Evolutionary conservation across 2,329 filamentous ascomycete species (phyloP).

Genomic region (Aureobasidium namibiae): DNA sequence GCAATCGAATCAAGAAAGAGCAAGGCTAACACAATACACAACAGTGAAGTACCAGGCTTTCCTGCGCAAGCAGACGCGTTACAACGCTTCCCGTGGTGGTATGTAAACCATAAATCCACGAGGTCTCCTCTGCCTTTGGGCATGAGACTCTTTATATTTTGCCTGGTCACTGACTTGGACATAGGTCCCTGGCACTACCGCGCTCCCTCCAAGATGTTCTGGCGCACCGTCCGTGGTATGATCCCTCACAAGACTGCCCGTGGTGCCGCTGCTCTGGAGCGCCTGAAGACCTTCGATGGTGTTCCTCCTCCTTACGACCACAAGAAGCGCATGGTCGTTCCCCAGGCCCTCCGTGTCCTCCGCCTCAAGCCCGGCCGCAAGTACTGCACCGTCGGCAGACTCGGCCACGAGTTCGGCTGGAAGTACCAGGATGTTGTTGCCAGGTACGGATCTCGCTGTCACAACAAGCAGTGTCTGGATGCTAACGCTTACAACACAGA

Average conservation of each 20-base stretch:
- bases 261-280: conserved; percentile 91
- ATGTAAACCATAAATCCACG: conserved; percentile 35
- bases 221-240: conserved; percentile 99
- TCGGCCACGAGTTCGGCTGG: conserved; percentile 99
- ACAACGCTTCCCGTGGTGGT: conserved; percentile 98
- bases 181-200: conserved; percentile 99
- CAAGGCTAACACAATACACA: conserved; percentile 18
- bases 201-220: conserved; percentile 98
- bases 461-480: background rate
- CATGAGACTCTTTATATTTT: conserved; percentile 12
- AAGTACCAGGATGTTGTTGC: conserved; percentile 99
- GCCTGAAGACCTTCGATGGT: conserved; percentile 99
- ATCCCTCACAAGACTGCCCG: conserved; percentile 99
- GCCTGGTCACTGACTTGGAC: conserved; percentile 13
- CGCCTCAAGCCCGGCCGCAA: conserved; percentile 98
- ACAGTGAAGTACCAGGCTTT: conserved; percentile 99
- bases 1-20: conserved; percentile 9
- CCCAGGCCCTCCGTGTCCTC: conserved; percentile 93
- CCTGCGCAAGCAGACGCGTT: conserved; percentile 99
- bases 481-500: conserved; percentile 43
- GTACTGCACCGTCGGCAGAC: conserved; percentile 98
- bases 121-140: conserved; percentile 1
- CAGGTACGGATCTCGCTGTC: conserved; percentile 54
- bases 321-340: conserved; percentile 99
- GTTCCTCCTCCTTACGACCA: conserved; percentile 98